These are phyloP conservation scores for Marvania coccoides DNA, from an alignment of 139 green algal species.

Conservation along the genomic window DNA sequence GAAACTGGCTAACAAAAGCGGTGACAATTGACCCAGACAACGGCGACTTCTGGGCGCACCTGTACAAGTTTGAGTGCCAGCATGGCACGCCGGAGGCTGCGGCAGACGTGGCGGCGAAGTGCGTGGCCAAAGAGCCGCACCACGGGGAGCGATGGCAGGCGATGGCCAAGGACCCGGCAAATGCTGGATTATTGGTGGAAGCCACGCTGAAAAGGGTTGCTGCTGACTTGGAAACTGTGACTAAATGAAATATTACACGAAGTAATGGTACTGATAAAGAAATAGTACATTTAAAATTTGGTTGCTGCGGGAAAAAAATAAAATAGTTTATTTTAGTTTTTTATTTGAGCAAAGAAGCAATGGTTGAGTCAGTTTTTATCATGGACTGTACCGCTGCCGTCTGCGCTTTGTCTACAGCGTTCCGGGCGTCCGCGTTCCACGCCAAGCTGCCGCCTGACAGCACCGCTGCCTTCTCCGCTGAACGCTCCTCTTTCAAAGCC, in stretches of 20 bases:
- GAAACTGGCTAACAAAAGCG: conserved; percentile 78
- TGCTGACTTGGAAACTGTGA: conserved; percentile 39
- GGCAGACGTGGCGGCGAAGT: conserved; percentile 24
- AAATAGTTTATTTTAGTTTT: not conserved
- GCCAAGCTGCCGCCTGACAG: no score
- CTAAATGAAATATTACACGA: not conserved
- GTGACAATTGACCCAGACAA: conserved; percentile 72
- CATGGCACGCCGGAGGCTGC: conserved; percentile 36
- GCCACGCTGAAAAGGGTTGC: conserved; percentile 71
- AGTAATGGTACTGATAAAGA: not conserved
- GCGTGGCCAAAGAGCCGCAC: conserved; percentile 59
- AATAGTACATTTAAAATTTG: not conserved
- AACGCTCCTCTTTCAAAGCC: not conserved
- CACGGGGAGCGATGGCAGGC: conserved; percentile 86
- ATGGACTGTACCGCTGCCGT: not conserved
- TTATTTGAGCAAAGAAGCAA: not conserved
- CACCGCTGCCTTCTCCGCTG: not conserved
- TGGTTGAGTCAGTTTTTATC: not conserved
- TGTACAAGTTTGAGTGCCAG: conserved; percentile 66
- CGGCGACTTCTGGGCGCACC: conserved; percentile 89
- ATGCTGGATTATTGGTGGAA: conserved; percentile 60
- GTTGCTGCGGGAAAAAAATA: not conserved
- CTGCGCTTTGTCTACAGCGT: not conserved
- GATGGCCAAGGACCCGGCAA: conserved; percentile 71
- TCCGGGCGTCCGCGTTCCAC: no score